phyloP scores from a whole-genome alignment of 768 basidiomycete genomes.

The Agaricus blazei region DNA sequence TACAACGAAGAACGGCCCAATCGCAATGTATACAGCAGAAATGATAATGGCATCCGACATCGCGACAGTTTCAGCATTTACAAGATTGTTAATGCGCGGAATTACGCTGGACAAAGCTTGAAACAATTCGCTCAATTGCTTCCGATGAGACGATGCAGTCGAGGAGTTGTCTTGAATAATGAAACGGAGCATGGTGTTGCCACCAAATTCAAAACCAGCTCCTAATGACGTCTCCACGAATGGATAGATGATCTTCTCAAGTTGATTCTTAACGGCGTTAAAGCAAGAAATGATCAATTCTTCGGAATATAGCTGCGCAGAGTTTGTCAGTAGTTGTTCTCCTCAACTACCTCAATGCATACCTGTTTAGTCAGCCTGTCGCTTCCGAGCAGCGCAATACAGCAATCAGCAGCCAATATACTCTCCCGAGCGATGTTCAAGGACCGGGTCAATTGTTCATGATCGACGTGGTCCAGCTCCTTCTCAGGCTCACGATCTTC shows the following conservation, averaged over 20 bases:
- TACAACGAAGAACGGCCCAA: conserved; percentile 92
- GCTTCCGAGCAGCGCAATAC: conserved; percentile 69
- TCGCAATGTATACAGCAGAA: conserved; percentile 86
- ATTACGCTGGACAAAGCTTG: conserved; percentile 68
- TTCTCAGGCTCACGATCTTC: conserved; percentile 14
- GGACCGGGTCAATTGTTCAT: conserved; percentile 42
- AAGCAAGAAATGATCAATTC: conserved; percentile 85
- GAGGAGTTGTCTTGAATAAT: conserved; percentile 46
- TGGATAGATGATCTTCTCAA: conserved; percentile 77
- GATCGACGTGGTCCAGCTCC: conserved; percentile 20
- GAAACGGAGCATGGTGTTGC: conserved; percentile 46
- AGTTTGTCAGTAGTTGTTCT: not conserved
- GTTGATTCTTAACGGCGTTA: conserved; percentile 69
- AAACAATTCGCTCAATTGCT: conserved; percentile 50
- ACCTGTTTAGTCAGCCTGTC: conserved; percentile 88
- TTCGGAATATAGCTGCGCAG: conserved; percentile 79
- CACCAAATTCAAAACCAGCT: conserved; percentile 27
- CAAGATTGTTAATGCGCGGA: conserved; percentile 68
- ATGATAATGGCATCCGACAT: conserved; percentile 94
- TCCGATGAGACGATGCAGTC: conserved; percentile 8
- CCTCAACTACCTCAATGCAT: conserved; percentile 13
- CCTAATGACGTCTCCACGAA: conserved; percentile 71
- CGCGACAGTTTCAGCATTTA: conserved; percentile 64
- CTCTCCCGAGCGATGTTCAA: conserved; percentile 68
- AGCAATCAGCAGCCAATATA: conserved; percentile 80